A percentile compares a stretch with the other conserved stretches of the same genome.
Conservation (phyloP, 1,284 basidiomycete species). For the Ustilago tritici region DNA sequence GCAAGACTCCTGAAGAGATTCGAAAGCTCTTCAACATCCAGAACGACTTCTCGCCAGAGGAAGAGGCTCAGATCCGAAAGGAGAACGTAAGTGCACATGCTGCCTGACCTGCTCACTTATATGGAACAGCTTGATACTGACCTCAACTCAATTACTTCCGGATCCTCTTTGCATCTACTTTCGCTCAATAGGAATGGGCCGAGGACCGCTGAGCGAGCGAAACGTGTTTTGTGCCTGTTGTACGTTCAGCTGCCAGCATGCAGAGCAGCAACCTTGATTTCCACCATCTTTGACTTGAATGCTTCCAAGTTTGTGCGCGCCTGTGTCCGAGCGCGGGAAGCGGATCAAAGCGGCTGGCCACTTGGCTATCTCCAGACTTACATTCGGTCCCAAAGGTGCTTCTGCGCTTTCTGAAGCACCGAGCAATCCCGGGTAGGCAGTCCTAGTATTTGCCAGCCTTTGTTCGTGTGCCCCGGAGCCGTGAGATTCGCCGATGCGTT, state of each 20-base stretch:
- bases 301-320: background rate
- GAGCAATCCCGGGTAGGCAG: too few relatives aligned
- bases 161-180: background rate
- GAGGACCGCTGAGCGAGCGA: slow-evolving; percentile 59
- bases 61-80: slow-evolving; percentile 99
- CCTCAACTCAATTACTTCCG: background rate
- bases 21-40: slow-evolving; percentile 87
- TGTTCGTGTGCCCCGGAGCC: background rate
- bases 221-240: background rate
- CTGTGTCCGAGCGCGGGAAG: background rate
- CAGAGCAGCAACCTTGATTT: slow-evolving; percentile 6
- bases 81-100: slow-evolving; percentile 78
- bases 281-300: background rate
- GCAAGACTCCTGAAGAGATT: slow-evolving; percentile 95
- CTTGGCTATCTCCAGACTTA: too few relatives aligned
- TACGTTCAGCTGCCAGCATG: slow-evolving; percentile 5
- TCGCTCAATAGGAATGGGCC: slow-evolving; percentile 62
- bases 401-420: too few relatives aligned
- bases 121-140: background rate
- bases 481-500: background rate
- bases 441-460: background rate
- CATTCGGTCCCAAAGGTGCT: too few relatives aligned
- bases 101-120: background rate
- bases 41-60: slow-evolving; percentile 94
- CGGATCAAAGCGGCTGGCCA: too few relatives aligned